These are phyloP conservation scores for Fusarium sp. DNA, from an alignment of 2,329 filamentous ascomycete genomes.

Conservation along the genomic window DNA sequence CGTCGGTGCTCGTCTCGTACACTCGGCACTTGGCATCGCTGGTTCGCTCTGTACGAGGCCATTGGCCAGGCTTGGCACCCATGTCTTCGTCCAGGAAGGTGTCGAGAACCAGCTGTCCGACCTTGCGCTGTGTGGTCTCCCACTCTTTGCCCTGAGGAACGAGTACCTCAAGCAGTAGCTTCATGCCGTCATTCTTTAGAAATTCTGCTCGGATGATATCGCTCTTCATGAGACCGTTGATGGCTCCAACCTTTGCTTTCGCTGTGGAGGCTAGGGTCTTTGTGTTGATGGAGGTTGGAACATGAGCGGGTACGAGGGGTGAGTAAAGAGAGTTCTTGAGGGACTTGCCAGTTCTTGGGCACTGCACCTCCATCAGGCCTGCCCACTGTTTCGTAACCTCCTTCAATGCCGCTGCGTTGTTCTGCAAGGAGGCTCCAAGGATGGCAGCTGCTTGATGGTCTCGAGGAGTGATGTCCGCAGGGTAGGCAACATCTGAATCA, in stretches of 20 bases:
- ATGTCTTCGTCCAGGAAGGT: conserved; percentile 76
- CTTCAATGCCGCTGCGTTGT: conserved; percentile 72
- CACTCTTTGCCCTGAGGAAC: conserved; percentile 62
- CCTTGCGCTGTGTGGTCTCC: conserved; percentile 65
- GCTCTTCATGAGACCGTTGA: conserved; percentile 70
- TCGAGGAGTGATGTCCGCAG: conserved; percentile 52
- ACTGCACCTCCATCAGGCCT: conserved; percentile 56
- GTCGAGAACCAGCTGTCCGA: conserved; percentile 71
- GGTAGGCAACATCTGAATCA: conserved; percentile 44
- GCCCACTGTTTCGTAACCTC: conserved; percentile 65
- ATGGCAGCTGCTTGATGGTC: conserved; percentile 69
- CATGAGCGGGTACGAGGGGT: conserved; percentile 54
- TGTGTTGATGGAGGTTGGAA: conserved; percentile 40
- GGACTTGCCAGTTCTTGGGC: conserved; percentile 49
- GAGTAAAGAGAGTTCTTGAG: conserved; percentile 59
- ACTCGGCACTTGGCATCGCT: conserved; percentile 55
- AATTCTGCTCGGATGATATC: conserved; percentile 67
- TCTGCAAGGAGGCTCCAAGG: conserved; percentile 70
- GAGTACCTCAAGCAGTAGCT: conserved; percentile 66
- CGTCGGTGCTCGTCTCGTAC: conserved; percentile 52
- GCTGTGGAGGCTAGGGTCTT: conserved; percentile 47
- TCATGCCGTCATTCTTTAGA: conserved; percentile 66
- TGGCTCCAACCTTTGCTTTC: conserved; percentile 62
- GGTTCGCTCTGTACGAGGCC: conserved; percentile 60
- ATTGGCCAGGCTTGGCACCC: conserved; percentile 69